phyloP scores from a whole-genome alignment of 768 basidiomycete species.

The Leccinum imitatum region DNA sequence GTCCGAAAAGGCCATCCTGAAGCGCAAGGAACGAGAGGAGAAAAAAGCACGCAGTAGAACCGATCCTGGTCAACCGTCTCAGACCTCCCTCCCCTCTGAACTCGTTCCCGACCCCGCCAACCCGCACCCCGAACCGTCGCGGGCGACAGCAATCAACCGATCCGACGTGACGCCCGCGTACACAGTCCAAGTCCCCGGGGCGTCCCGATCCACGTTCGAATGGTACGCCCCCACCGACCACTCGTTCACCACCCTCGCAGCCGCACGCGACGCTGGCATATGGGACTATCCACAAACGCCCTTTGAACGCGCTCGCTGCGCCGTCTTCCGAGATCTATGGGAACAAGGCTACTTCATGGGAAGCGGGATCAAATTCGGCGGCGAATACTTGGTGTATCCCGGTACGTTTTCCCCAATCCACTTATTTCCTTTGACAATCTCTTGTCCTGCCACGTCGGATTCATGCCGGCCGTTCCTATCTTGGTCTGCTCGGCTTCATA shows the following conservation, averaged over 20 bases:
- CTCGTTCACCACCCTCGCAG: slow-evolving; percentile 54
- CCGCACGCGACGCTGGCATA: slow-evolving; percentile 64
- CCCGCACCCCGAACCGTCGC: slow-evolving; percentile 3
- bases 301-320: slow-evolving; percentile 71
- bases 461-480: not conserved
- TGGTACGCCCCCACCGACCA: slow-evolving; percentile 61
- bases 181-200: slow-evolving; percentile 64
- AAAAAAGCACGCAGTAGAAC: slow-evolving; percentile 26
- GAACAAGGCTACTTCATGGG: slow-evolving; percentile 86
- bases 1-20: slow-evolving; percentile 63
- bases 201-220: slow-evolving; percentile 51
- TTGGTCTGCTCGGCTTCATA: not conserved
- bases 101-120: not conserved
- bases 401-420: slow-evolving; percentile 47
- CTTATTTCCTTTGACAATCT: not conserved
- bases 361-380: slow-evolving; percentile 90
- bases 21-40: slow-evolving; percentile 70
- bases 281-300: slow-evolving; percentile 74
- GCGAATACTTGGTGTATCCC: slow-evolving; percentile 95
- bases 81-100: not conserved
- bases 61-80: slow-evolving; percentile 7
- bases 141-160: not conserved
- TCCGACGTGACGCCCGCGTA: slow-evolving; percentile 28
- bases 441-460: not conserved
- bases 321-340: slow-evolving; percentile 79